phyloP scores from a whole-genome alignment of 2,329 filamentous ascomycete genomes.

The Metarhizium guizhouense region DNA sequence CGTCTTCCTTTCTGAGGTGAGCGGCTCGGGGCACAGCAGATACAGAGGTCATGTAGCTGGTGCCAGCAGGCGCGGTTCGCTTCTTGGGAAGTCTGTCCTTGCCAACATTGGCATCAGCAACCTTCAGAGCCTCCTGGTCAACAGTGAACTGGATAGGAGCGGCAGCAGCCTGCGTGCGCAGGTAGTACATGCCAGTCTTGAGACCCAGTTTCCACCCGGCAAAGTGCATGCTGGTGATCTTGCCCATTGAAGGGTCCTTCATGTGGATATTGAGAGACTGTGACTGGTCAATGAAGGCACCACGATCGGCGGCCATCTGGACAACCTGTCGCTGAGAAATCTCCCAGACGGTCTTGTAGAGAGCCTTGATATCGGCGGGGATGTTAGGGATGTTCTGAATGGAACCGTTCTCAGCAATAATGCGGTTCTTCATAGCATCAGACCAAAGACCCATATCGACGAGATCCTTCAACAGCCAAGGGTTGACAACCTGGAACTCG shows the following conservation, averaged over 20 bases:
- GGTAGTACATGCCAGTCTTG: conserved; percentile 99
- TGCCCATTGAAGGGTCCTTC: conserved; percentile 98
- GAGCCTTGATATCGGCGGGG: conserved; percentile 84
- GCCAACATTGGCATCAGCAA: conserved; percentile 71
- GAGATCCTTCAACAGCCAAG: conserved; percentile 95
- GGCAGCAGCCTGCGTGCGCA: conserved; percentile 92
- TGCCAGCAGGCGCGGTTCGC: conserved; percentile 49
- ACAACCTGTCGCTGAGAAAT: conserved; percentile 93
- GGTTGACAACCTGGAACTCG: conserved; percentile 99
- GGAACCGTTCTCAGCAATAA: conserved; percentile 93
- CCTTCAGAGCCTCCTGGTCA: conserved; percentile 88
- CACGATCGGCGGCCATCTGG: conserved; percentile 96
- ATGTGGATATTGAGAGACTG: conserved; percentile 99
- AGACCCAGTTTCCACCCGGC: conserved; percentile 97
- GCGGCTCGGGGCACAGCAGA: conserved; percentile 59
- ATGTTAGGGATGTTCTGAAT: conserved; percentile 97
- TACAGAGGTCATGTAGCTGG: conserved; percentile 46
- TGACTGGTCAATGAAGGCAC: conserved; percentile 97
- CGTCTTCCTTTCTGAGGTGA: conserved; percentile 48
- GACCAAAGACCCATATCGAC: conserved; percentile 98
- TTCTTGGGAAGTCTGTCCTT: conserved; percentile 60
- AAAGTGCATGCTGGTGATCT: conserved; percentile 99
- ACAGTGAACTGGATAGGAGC: conserved; percentile 98
- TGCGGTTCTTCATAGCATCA: conserved; percentile 99
- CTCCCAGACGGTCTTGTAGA: conserved; percentile 99